phyloP scores from a whole-genome alignment of 176 grass and related monocot species.

The Hsuehochloa calcarea region DNA sequence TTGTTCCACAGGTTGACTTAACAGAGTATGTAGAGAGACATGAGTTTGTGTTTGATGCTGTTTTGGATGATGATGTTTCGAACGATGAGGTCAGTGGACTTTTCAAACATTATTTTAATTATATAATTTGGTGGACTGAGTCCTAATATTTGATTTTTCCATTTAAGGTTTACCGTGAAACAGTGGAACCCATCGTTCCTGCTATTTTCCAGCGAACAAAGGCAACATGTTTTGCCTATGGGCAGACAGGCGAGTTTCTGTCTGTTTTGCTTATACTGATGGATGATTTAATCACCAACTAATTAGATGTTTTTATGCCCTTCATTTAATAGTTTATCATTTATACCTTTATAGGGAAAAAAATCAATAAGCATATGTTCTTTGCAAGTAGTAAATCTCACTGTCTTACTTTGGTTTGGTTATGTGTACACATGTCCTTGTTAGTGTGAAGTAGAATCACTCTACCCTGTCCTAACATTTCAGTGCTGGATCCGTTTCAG shows the following conservation, averaged over 20 bases:
- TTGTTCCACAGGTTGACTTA: conserved; percentile 47
- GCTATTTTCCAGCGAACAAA: conserved; percentile 60
- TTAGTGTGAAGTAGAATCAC: not conserved
- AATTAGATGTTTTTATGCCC: not conserved
- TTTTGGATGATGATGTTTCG: conserved; percentile 55
- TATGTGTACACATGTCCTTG: not conserved
- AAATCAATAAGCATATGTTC: not conserved
- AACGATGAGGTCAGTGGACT: conserved; percentile 54
- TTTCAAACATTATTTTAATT: not conserved
- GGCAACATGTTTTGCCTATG: conserved; percentile 68
- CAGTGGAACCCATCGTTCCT: conserved; percentile 55
- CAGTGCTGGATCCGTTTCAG: conserved; percentile 27
- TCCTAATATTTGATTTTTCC: not conserved
- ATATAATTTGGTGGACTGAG: not conserved
- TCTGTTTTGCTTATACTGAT: conserved; percentile 5
- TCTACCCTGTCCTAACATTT: not conserved
- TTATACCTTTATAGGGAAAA: not conserved
- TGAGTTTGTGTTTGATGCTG: conserved; percentile 62
- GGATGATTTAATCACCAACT: not conserved
- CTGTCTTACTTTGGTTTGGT: not conserved
- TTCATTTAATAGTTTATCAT: not conserved
- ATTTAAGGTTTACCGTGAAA: conserved; percentile 57
- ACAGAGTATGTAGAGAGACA: conserved; percentile 64
- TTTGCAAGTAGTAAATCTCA: not conserved
- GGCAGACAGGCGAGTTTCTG: conserved; percentile 50